Base-by-base conservation (phyloP, 441 rosid genomes). In the Melastoma candidum region DNA sequence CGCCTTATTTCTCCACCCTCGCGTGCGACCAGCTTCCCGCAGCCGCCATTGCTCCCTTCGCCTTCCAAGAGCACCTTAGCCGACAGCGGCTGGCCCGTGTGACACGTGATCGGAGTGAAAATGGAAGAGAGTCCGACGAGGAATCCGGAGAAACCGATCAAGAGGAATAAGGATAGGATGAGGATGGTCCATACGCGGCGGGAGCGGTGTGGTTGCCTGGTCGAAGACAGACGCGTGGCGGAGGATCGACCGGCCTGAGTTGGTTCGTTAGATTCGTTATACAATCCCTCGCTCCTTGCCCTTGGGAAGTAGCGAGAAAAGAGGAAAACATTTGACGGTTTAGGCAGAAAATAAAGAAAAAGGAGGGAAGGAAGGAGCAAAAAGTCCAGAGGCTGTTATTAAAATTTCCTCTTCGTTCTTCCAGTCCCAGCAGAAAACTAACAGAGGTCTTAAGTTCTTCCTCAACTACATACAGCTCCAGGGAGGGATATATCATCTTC, bases 71-170 rank as follows among this genome's bases (percentile, higher is more conserved):
- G 60, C 52, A 90, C 81, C 4, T 70, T 74, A 0, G 83, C 77
- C 22, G 92, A 77, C 68, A 76, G 77, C 48, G 70, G 85, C 46
- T 50, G 61, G 54, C 43, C 47, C 45, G 53, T 53, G 27, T 29
- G 60, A 56, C 96, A 80, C 4, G 64, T 66, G 17, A 71, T 54
- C 46, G 77, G 66, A 59, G 69, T 51, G 54, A 76, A 9, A 49
- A 74, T 54, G n/a, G 81, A 56, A 12, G 76, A 12, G 76, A 88
- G 54, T 0, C 90, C 90, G 59, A 81, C 73, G 22, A 84, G 27
- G 77, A 85, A 78, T 27, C 88, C 94, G 68, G 73, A 49, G 60
- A 85, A 32, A 44, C 88, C 90, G 53, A 92, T 71, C 61, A 71
- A 54, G 68, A 92, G 61, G 61, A 74, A 80, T 47, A 52, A 29